Percentiles rank a stretch among this genome's conserved stretches.
Evolutionary conservation across 1,284 basidiomycete species (phyloP).

Genomic region (Irpex sp.): DNA sequence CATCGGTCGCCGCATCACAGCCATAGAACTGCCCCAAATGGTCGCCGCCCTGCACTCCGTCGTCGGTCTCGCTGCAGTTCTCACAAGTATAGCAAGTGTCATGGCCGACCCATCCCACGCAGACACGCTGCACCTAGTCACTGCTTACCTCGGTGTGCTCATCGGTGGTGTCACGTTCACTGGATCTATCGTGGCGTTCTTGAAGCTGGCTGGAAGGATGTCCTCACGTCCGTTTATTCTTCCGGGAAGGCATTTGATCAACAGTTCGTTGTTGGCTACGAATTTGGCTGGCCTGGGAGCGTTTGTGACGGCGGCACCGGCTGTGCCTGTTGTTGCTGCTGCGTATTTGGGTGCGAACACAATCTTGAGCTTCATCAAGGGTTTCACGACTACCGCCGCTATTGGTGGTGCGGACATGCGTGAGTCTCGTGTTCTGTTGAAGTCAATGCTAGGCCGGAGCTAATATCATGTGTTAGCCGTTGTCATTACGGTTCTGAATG

Average conservation of each 20-base stretch:
- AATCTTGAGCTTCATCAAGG: conserved; percentile 75
- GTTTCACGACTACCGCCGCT: conserved; percentile 80
- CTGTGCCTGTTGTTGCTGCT: conserved; percentile 70
- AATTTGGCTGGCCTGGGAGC: conserved; percentile 72
- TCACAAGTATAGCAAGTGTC: conserved; percentile 80
- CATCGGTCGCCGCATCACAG: conserved; percentile 77
- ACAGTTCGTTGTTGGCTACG: conserved; percentile 60
- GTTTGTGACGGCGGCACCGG: conserved; percentile 67
- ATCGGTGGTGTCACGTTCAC: conserved; percentile 81
- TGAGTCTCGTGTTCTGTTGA: conserved; percentile 33
- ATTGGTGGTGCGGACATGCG: conserved; percentile 91
- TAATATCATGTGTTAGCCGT: conserved; percentile 48
- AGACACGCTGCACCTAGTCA: conserved; percentile 70
- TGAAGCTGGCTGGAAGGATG: conserved; percentile 80
- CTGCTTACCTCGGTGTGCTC: conserved; percentile 81
- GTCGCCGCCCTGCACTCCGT: conserved; percentile 75
- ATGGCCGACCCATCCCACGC: conserved; percentile 62
- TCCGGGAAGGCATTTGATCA: conserved; percentile 75
- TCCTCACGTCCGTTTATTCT: conserved; percentile 67
- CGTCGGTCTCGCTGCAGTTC: conserved; percentile 80
- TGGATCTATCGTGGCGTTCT: conserved; percentile 84
- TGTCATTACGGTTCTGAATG: conserved; percentile 84
- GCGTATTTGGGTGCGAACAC: conserved; percentile 72
- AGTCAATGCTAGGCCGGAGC: not conserved
- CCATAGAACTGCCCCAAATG: conserved; percentile 83